A percentile compares a stretch with the other conserved stretches of the same genome.
Conservation (phyloP, 2,329 filamentous ascomycete genomes). For the Fusarium abutilonis region DNA sequence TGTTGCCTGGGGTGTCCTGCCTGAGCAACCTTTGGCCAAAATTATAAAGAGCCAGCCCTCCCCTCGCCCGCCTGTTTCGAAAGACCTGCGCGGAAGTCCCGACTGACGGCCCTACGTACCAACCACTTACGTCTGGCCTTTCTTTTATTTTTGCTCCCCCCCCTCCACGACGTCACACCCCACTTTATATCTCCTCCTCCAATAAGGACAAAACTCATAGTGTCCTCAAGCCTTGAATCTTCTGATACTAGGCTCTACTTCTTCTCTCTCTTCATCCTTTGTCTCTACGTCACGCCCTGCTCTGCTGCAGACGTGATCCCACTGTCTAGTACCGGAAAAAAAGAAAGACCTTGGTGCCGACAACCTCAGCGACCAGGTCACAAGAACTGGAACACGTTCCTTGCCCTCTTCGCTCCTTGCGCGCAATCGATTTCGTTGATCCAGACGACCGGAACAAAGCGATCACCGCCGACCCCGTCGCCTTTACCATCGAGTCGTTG, state of each 20-base stretch:
- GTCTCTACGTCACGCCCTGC: constrained; percentile 30
- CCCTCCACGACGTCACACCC: constrained; percentile 50
- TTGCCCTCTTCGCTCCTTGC: constrained; percentile 48
- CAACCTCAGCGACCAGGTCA: constrained; percentile 45
- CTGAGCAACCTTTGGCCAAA: constrained; percentile 54
- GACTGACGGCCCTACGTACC: constrained; percentile 65
- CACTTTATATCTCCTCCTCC: constrained; percentile 34
- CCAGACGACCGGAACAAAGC: constrained; percentile 49
- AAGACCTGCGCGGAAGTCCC: constrained; percentile 64
- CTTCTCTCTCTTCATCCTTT: constrained; percentile 19
- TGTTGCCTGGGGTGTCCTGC: constrained; percentile 57
- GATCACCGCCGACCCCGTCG: constrained; percentile 48
- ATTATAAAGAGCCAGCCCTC: constrained; percentile 67
- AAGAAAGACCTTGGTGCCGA: constrained; percentile 41
- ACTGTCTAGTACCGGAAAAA: constrained; percentile 38
- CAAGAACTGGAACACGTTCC: constrained; percentile 58
- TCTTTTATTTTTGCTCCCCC: constrained; percentile 49
- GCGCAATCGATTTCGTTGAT: constrained; percentile 51
- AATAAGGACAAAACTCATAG: constrained; percentile 38
- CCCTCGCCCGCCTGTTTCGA: constrained; percentile 62
- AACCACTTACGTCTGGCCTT: constrained; percentile 59
- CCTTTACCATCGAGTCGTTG: constrained; percentile 48
- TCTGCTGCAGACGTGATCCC: constrained; percentile 32
- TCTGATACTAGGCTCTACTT: constrained; percentile 20
- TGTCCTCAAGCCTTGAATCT: constrained; percentile 34